A percentile compares a stretch with the other conserved stretches of the same genome.
Evolutionary conservation across 2,329 filamentous ascomycete species (phyloP).

Genomic region (Aspergillus awamori): DNA sequence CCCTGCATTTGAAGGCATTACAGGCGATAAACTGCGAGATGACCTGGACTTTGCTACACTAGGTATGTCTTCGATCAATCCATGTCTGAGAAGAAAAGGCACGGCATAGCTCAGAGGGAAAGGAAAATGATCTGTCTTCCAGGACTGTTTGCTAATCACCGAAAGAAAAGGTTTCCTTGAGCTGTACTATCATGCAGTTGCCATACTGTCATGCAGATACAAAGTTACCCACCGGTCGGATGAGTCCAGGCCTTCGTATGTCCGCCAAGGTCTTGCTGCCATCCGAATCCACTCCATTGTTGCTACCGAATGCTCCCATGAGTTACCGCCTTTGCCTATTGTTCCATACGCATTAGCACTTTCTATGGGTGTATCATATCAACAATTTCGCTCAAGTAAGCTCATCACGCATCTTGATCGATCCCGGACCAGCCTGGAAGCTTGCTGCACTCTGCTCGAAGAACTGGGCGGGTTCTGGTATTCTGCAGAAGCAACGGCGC

Average conservation of each 20-base stretch:
- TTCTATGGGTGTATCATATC: slow-evolving; percentile 60
- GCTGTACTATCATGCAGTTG: slow-evolving; percentile 60
- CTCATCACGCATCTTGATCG: slow-evolving; percentile 44
- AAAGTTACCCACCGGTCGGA: slow-evolving; percentile 39
- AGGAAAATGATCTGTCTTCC: neutral
- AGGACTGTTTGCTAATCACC: neutral
- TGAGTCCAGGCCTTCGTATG: slow-evolving; percentile 53
- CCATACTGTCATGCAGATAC: slow-evolving; percentile 59
- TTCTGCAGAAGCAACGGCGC: slow-evolving; percentile 47
- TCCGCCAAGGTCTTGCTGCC: slow-evolving; percentile 59
- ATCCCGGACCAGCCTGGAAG: slow-evolving; percentile 40
- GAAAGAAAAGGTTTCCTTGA: slow-evolving; percentile 51
- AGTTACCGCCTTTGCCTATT: slow-evolving; percentile 56
- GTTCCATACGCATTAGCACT: slow-evolving; percentile 60
- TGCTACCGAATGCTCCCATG: slow-evolving; percentile 47
- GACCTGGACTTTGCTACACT: slow-evolving; percentile 36
- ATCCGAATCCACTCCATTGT: slow-evolving; percentile 58
- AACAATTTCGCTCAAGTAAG: slow-evolving; percentile 57
- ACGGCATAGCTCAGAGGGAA: neutral
- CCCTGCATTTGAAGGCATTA: slow-evolving; percentile 41
- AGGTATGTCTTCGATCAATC: slow-evolving; percentile 19
- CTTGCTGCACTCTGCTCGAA: slow-evolving; percentile 41
- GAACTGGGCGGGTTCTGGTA: slow-evolving; percentile 40
- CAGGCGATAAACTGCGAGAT: slow-evolving; percentile 29
- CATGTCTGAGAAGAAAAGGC: neutral